Conservation (phyloP, 257 asterid species). For the Voacanga thouarsii region DNA sequence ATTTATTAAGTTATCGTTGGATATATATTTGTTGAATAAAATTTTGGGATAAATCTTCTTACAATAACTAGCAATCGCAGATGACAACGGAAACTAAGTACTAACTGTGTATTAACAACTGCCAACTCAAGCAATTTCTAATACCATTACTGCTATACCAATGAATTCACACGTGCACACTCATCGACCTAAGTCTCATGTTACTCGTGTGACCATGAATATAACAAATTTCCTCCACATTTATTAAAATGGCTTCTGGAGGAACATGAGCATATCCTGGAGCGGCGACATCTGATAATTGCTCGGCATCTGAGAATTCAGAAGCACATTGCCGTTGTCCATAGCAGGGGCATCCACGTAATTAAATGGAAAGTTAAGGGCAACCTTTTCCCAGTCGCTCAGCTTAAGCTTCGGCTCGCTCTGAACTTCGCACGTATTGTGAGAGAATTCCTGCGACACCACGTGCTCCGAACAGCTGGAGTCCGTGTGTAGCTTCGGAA, state of each 20-base stretch:
- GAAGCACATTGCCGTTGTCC: conserved; percentile 17
- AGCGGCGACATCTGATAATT: conserved; percentile 52
- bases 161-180: conserved; percentile 23
- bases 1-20: too few relatives aligned
- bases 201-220: conserved; percentile 12
- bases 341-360: conserved; percentile 45
- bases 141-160: not conserved
- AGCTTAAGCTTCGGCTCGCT: conserved; percentile 54
- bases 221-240: not conserved
- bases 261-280: conserved; percentile 55
- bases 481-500: conserved; percentile 70
- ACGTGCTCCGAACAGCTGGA: conserved; percentile 86
- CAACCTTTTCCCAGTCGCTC: conserved; percentile 53
- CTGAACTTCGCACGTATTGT: conserved; percentile 58
- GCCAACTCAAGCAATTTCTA: too few relatives aligned
- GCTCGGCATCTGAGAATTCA: conserved; percentile 43
- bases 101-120: too few relatives aligned
- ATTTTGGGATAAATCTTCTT: too few relatives aligned
- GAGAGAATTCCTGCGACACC: conserved; percentile 56
- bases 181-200: conserved; percentile 31
- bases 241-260: conserved; percentile 64
- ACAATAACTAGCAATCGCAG: too few relatives aligned
- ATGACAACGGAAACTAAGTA: too few relatives aligned
- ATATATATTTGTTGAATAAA: too few relatives aligned
- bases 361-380: conserved; percentile 46